Conservation (phyloP, 345 rosid genomes). For the Aquilaria sinensis region DNA sequence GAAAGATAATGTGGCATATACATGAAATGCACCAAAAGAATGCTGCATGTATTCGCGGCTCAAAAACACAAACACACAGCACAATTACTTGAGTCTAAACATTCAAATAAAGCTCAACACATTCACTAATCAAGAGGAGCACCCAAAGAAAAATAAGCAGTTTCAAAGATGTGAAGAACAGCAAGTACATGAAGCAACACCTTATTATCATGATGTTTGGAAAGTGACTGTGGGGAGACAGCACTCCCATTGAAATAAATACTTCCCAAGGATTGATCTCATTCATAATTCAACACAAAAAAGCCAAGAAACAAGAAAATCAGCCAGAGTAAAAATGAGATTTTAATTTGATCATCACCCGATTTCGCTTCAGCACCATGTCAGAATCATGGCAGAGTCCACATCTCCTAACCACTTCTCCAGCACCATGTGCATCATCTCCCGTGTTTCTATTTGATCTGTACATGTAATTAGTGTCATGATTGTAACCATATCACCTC, state of each 20-base stretch:
- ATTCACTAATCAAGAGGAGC: too few relatives aligned
- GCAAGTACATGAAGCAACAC: too few relatives aligned
- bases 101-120: too few relatives aligned
- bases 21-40: not conserved
- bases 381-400: conserved; percentile 71
- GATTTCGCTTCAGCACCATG: conserved; percentile 81
- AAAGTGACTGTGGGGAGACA: too few relatives aligned
- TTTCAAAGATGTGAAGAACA: too few relatives aligned
- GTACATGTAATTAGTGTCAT: conserved; percentile 19
- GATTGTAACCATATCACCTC: conserved; percentile 7
- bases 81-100: too few relatives aligned
- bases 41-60: not conserved
- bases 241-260: too few relatives aligned
- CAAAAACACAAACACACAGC: too few relatives aligned
- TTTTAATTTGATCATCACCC: conserved; percentile 36
- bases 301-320: conserved; percentile 1
- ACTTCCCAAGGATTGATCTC: too few relatives aligned
- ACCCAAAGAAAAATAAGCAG: too few relatives aligned
- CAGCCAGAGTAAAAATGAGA: not conserved
- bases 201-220: too few relatives aligned
- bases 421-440: conserved; percentile 48
- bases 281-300: too few relatives aligned
- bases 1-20: not conserved
- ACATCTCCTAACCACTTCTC: conserved; percentile 73
- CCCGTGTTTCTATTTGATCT: conserved; percentile 57